These are phyloP conservation scores for Gossypium ekmanianum DNA, from an alignment of 345 rosid genomes.

Conservation along the genomic window DNA sequence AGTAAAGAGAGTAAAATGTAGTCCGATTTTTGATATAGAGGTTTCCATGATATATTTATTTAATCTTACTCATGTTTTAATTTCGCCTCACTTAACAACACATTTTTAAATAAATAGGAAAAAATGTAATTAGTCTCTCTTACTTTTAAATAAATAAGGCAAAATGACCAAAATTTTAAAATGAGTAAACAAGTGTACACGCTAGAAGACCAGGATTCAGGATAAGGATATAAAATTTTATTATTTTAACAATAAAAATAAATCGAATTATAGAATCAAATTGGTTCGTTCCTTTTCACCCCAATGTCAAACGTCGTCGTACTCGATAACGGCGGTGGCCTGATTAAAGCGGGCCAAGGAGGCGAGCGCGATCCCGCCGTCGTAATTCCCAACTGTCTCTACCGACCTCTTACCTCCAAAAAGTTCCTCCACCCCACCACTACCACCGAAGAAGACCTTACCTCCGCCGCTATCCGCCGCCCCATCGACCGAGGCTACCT, in stretches of 20 bases:
- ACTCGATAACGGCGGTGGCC: conserved; percentile 84
- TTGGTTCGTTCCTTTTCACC: neutral
- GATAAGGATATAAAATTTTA: too few relatives aligned
- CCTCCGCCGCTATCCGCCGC: conserved; percentile 89
- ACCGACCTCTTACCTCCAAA: conserved; percentile 73
- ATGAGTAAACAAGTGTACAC: too few relatives aligned
- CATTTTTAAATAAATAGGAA: too few relatives aligned
- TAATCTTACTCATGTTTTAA: too few relatives aligned
- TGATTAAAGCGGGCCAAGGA: conserved; percentile 74
- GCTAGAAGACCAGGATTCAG: too few relatives aligned
- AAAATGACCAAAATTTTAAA: too few relatives aligned
- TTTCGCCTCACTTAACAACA: too few relatives aligned
- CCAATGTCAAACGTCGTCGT: conserved; percentile 71
- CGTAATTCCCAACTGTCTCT: conserved; percentile 78
- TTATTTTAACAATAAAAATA: too few relatives aligned
- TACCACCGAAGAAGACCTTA: conserved; percentile 53
- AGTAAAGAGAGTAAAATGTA: too few relatives aligned
- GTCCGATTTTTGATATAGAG: accelerated
- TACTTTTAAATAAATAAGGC: too few relatives aligned
- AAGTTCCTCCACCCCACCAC: conserved; percentile 65
- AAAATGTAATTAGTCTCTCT: too few relatives aligned
- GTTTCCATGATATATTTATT: accelerated
- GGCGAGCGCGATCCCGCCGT: conserved; percentile 75
- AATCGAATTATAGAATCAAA: too few relatives aligned
- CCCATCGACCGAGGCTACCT: conserved; percentile 96